phyloP scores from a whole-genome alignment of 164 flowering plant genomes.

The Echeveria elegans region DNA sequence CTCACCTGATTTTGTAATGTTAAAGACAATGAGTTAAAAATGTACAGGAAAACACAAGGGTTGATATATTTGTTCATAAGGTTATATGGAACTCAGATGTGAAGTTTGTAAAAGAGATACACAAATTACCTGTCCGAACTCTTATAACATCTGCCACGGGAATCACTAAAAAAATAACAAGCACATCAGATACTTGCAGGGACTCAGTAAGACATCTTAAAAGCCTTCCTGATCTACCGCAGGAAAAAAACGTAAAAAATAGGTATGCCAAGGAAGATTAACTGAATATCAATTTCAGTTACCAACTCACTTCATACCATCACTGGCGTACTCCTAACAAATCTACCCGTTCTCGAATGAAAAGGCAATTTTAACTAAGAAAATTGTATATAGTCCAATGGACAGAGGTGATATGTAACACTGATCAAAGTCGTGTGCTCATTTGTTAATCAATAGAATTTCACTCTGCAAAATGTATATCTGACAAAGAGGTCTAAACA shows the following conservation, averaged over 20 bases:
- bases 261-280: background rate
- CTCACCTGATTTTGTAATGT: constrained; percentile 44
- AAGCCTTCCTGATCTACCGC: background rate
- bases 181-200: constrained; percentile 2
- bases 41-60: background rate
- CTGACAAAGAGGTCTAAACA: background rate
- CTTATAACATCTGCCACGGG: constrained; percentile 80
- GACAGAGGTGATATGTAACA: no score
- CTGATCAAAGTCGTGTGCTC: no score
- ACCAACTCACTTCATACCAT: background rate
- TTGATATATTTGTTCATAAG: background rate
- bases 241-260: background rate
- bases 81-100: background rate
- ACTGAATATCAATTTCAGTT: background rate
- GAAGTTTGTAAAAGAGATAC: background rate
- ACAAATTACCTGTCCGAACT: constrained; percentile 76
- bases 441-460: no score
- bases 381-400: no score
- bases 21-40: background rate
- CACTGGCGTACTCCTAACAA: background rate
- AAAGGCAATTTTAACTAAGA: constrained; percentile 4
- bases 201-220: background rate
- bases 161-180: constrained; percentile 50
- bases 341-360: background rate
- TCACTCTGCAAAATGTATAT: background rate